Evolutionary conservation across 805 yeast species (phyloP), one percentile per base, ranked within the genome.

Genomic region (Candida railenensis): DNA sequence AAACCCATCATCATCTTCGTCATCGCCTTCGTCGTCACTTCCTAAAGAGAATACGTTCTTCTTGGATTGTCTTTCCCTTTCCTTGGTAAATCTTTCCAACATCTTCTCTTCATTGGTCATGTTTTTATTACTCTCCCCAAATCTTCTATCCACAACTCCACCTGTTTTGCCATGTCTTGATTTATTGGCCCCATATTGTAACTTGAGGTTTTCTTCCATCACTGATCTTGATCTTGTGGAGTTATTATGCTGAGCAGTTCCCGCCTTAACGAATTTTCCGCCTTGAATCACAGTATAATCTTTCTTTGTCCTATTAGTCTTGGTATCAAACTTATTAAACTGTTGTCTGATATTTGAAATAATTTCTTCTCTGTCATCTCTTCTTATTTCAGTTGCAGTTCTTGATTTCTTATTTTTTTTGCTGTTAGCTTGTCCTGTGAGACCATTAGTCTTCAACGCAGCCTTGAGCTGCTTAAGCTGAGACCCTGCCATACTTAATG

Each of bases 1-100:
- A 47, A 72, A 70, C 3, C 73, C 73, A 19, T 59, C 71, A 44
- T 60, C 66, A 4, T 67, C 75, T n/a, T 66, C 73, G 25, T 73
- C 81, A 19, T 78, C 81, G 44, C 78, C 83, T 53, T 86, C 94
- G 22, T 88, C 92, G 43, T 91, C 78, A 59, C 87, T 85, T 57
- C 81, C 92, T 51, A 87, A 58, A 7, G 74, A 61, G 50, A 69
- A 72, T 18, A 59, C 63, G 25, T 82, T 79, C 37, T 75, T 70
- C 19, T 77, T 70, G n/a, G 80, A 69, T 48, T 78, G 77, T 15
- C 76, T 58, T 63, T 89, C 95, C 61, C 87, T 78, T 70, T 92
- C 98, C 47, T 85, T 81, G 3, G 97, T 88, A 71, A 89, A 94
- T 71, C 99, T 83, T 61, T 87, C 96, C 67, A 94, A 78, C 96